Evolutionary conservation across 2,329 filamentous ascomycete genomes (phyloP), one percentile per base, ranked within the genome.

Genomic region (Magnaporthiopsis rhizophila): DNA sequence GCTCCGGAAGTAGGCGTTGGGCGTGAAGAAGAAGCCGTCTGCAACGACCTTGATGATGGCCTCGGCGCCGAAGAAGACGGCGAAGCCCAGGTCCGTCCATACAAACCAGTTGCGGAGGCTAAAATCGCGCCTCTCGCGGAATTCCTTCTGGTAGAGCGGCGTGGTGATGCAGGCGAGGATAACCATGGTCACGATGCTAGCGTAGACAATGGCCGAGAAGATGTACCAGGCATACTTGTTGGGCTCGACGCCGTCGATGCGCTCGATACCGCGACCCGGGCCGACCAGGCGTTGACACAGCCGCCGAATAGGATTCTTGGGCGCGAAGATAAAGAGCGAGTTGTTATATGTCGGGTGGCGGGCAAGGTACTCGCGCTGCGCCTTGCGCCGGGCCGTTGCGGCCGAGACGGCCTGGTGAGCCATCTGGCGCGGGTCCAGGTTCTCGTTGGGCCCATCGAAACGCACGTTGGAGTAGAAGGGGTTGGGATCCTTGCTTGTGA

Each of bases 181-280:
- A n/a, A 99, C 95, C 96, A 99, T 99, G 62, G 92, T 91, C 58
- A 98, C 91, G 67, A 99, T 97, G 18, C 91, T 90, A 30, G 89
- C 87, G 74, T 99, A 99, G 64, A 98, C 91, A 70, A 99, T 90
- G 3, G 92, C 91, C 0, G 95, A 97, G 74, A 98, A 96, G 0
- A 86, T 81, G 73, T 97, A 97, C 93, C 95, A 99, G 11, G 95
- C 83, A 5, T 90, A 86, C 68, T 92, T 92, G 69, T 95, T 94
- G 0, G 95, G 95, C 66, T 92, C 88, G 0, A 96, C 86, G 18
- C 95, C 95, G 74, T 98, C 91, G 67, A 96, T 89, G 59, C 95
- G 88, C 73, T 96, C 90, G 59, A 81, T 84, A 8, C 95, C 96
- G 66, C 95, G 87, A 18, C 94, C 94, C 7, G 95, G 94, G 0